A percentile compares a stretch with the other conserved stretches of the same genome.
These are phyloP conservation scores for Rhizopus microsporus DNA, from an alignment of 371 early-diverging fungal genomes.

Conservation along the genomic window DNA sequence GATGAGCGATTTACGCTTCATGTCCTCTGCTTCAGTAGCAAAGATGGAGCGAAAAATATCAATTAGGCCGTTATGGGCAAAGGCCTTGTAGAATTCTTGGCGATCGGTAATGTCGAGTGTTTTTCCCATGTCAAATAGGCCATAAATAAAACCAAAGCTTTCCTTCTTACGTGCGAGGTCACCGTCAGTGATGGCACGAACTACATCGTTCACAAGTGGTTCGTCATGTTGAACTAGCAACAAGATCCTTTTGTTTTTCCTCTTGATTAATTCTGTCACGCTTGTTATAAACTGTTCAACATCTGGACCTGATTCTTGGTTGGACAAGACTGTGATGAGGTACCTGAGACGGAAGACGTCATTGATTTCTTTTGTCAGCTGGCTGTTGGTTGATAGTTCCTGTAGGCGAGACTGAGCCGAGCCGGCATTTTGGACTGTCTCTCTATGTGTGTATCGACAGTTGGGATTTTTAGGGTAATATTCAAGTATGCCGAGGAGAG, in stretches of 20 bases:
- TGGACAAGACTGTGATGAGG: slow-evolving; percentile 79
- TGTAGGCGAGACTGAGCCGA: background rate
- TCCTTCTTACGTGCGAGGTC: background rate
- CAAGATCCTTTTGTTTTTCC: slow-evolving; percentile 63
- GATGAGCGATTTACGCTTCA: slow-evolving; percentile 58
- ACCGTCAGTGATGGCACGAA: too few species aligned
- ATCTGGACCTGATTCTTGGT: slow-evolving; percentile 67
- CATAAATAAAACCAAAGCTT: slow-evolving; percentile 62
- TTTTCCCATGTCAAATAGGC: slow-evolving; percentile 74
- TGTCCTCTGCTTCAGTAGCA: slow-evolving; percentile 8
- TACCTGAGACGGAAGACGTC: slow-evolving; percentile 84
- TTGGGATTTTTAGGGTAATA: too few species aligned
- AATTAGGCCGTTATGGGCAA: slow-evolving; percentile 78
- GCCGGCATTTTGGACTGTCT: slow-evolving; percentile 1
- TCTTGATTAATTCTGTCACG: slow-evolving; percentile 49
- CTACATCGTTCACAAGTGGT: too few species aligned
- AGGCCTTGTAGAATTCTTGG: slow-evolving; percentile 49
- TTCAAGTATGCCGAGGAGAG: too few species aligned
- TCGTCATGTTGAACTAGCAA: slow-evolving; percentile 15
- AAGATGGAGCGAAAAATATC: slow-evolving; percentile 70
- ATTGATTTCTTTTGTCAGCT: slow-evolving; percentile 72
- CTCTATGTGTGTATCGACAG: slow-evolving; percentile 45
- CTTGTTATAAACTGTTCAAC: slow-evolving; percentile 15
- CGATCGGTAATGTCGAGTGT: slow-evolving; percentile 63
- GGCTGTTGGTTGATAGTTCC: slow-evolving; percentile 55